Evolutionary conservation across 352 stramenopile genomes (phyloP).

Genomic region (Thalassiosira livingstoniorum): DNA sequence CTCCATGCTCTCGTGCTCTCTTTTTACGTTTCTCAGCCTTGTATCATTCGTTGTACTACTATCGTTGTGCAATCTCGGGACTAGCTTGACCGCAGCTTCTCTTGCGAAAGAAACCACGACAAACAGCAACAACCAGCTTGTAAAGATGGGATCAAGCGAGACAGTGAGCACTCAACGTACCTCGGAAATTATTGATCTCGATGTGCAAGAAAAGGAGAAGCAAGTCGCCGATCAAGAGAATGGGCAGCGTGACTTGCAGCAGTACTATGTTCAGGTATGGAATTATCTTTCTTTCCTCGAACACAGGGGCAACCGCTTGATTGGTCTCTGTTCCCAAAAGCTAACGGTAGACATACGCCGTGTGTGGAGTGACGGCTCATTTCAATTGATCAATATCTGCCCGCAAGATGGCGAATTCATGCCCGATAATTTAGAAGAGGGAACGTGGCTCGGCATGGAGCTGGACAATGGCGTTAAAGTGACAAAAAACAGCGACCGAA

Average conservation of each 20-base stretch:
- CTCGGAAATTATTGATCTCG: background rate
- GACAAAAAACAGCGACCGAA: background rate
- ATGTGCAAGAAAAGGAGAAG: background rate
- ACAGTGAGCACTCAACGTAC: background rate
- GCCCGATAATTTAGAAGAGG: background rate
- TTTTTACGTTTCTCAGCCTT: background rate
- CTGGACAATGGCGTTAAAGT: background rate
- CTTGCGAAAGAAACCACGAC: slow-evolving; percentile 28
- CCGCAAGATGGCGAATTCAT: background rate
- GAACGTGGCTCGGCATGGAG: background rate
- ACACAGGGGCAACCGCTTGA: background rate
- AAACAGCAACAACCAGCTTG: slow-evolving; percentile 5
- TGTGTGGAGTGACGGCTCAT: background rate
- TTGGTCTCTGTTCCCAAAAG: background rate
- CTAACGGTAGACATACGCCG: background rate
- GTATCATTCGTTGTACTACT: background rate
- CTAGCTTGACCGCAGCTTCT: slow-evolving; percentile 9
- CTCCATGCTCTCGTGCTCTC: background rate
- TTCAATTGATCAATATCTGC: background rate
- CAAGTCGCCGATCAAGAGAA: background rate
- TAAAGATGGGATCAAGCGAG: slow-evolving; percentile 1
- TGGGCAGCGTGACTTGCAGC: background rate
- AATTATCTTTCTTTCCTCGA: background rate
- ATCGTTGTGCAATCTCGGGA: slow-evolving; percentile 7
- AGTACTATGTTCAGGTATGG: background rate